Conservation (phyloP, 192 early-diverging fungal species). For the Mortierella antarctica region DNA sequence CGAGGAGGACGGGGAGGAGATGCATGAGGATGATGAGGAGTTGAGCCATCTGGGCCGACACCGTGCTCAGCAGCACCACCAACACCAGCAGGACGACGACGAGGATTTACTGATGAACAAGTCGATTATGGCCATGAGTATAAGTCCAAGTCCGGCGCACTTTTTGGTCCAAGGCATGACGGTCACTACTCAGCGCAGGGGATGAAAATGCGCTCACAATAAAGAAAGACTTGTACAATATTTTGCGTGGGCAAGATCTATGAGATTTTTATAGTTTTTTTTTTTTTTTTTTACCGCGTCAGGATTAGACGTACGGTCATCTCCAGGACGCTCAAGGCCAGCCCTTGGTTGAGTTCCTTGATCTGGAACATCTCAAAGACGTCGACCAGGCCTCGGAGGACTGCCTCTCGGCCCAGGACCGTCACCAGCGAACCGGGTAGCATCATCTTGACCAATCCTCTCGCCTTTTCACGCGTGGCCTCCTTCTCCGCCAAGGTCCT, state of each 20-base stretch:
- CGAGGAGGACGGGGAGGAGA: constrained; percentile 53
- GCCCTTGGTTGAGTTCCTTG: constrained; percentile 47
- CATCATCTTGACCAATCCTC: constrained; percentile 51
- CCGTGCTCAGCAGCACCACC: constrained; percentile 31
- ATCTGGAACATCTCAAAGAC: constrained; percentile 53
- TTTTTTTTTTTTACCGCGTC: constrained; percentile 10
- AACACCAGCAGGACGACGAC: constrained; percentile 52
- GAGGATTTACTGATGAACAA: constrained; percentile 54
- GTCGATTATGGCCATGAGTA: constrained; percentile 66
- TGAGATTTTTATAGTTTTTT: background rate
- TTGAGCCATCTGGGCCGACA: constrained; percentile 22
- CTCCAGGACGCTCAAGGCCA: constrained; percentile 46
- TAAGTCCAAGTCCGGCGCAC: constrained; percentile 62
- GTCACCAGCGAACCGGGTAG: constrained; percentile 32
- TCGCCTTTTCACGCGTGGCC: constrained; percentile 33
- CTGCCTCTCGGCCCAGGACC: constrained; percentile 37
- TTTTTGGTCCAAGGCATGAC: constrained; percentile 47
- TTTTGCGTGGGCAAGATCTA: no score
- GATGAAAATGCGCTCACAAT: no score
- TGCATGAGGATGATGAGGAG: constrained; percentile 55
- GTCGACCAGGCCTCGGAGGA: constrained; percentile 31
- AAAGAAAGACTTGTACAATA: no score
- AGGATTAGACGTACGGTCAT: constrained; percentile 38
- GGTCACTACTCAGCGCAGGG: background rate
- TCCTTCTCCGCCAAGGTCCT: constrained; percentile 27